These are phyloP conservation scores for Coemansia sp. DNA, from an alignment of 192 early-diverging fungal genomes.

Conservation along the genomic window DNA sequence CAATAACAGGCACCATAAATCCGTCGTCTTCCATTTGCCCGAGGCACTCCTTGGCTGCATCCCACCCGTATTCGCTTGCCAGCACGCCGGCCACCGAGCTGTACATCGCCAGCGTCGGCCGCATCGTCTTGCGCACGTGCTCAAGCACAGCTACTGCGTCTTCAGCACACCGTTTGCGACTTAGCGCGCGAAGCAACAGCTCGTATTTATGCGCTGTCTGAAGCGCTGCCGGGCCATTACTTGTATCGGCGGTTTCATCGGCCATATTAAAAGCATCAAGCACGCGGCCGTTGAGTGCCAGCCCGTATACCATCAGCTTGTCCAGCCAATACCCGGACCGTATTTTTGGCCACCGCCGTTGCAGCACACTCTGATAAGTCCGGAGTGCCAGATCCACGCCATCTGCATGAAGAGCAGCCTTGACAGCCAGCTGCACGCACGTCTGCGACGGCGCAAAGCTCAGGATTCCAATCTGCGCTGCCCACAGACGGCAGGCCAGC, in stretches of 20 bases:
- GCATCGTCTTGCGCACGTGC: constrained; percentile 33
- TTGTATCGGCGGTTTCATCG: constrained; percentile 16
- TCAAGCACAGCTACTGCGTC: constrained; percentile 21
- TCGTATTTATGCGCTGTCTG: constrained; percentile 41
- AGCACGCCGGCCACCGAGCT: constrained; percentile 31
- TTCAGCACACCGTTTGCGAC: constrained; percentile 16
- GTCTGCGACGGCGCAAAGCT: constrained; percentile 31
- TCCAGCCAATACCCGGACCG: constrained; percentile 38
- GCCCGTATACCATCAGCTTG: constrained; percentile 44
- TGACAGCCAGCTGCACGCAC: constrained; percentile 37
- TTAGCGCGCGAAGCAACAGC: constrained; percentile 36
- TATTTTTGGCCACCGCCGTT: constrained; percentile 18
- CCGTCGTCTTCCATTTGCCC: constrained; percentile 32
- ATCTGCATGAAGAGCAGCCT: constrained; percentile 24
- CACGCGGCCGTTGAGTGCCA: constrained; percentile 32
- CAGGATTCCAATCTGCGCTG: constrained; percentile 3
- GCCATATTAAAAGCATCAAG: constrained; percentile 36
- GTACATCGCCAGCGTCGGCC: constrained; percentile 38
- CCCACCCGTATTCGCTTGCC: constrained; percentile 19
- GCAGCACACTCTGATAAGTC: constrained; percentile 29
- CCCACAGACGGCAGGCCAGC: constrained; percentile 42
- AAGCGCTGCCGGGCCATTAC: constrained; percentile 5
- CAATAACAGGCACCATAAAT: constrained; percentile 6
- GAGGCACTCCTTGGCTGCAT: constrained; percentile 18
- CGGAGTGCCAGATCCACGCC: constrained; percentile 18